phyloP scores from a whole-genome alignment of 1,284 basidiomycete species.

The Tilletia caries region DNA sequence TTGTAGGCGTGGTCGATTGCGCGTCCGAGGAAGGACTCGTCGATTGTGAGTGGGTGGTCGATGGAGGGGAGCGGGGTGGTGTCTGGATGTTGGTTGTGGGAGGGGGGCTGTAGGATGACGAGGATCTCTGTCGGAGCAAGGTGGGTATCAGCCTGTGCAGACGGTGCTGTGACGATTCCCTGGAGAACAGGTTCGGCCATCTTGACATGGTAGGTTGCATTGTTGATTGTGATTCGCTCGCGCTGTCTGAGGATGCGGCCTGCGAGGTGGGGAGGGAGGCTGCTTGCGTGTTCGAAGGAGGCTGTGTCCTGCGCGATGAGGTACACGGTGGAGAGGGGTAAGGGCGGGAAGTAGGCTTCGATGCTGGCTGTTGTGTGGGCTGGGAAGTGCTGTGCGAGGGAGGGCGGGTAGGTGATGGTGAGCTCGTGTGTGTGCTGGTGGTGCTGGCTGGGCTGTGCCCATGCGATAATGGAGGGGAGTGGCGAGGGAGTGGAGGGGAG shows the following conservation, averaged over 20 bases:
- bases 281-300: conserved; percentile 25
- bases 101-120: conserved; percentile 23
- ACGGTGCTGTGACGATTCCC: conserved; percentile 26
- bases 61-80: background rate
- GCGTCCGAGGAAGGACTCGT: conserved; percentile 38
- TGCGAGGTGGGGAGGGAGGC: conserved; percentile 22
- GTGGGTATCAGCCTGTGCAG: background rate
- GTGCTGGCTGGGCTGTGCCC: background rate
- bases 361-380: background rate
- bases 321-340: conserved; percentile 32
- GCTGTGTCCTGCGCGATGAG: conserved; percentile 28
- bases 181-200: conserved; percentile 47
- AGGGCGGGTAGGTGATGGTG: background rate
- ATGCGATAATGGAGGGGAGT: conserved; percentile 7
- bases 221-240: background rate
- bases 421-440: background rate
- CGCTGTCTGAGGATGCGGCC: conserved; percentile 35
- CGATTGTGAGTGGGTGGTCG: conserved; percentile 19
- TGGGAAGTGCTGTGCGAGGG: background rate
- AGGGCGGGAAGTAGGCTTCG: conserved; percentile 18
- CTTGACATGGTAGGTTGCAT: conserved; percentile 24
- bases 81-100: background rate
- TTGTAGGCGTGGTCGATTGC: background rate
- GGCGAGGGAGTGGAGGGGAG: background rate
- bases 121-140: conserved; percentile 35